Base-by-base conservation (phyloP, 208 protist genomes). In the Tetramitus jugosus region DNA sequence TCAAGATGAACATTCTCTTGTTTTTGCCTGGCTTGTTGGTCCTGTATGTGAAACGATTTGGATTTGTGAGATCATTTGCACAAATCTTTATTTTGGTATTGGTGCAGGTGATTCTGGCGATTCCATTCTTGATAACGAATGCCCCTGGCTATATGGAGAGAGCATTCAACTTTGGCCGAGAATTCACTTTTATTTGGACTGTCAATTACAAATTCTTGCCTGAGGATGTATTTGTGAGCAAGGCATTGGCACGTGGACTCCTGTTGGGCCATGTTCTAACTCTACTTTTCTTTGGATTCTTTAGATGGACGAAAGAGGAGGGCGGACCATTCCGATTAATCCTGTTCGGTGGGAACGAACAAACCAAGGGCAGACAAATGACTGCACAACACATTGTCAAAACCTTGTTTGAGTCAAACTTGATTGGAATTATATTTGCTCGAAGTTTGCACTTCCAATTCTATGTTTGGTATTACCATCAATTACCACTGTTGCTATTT, bases 1-100 rank as follows among this genome's bases (percentile, higher is more conserved):
- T 98, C 42, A 97, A 98, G 82, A 97, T 97, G 94, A 96, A 96
- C 81, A 82, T 94, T 37, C 79, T 98, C 10, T 87, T 98, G 8
- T 95, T 92, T 81, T 85, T 89, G 0, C 95, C 95, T 8, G 92
- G 86, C 8, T 80, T 98, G 20, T 53, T 91, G 17, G 29, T 84
- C 2, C 43, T 94, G 20, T 80, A 96, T 0, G 61, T 93, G 2
- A 6, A 77, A 26, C 61, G 49, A 17, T 77, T 72, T 71, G 87
- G 86, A 29, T 29, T 82, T 26, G 35, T 74, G 33, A 90, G 86
- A 64, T 91, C 37, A 93, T 92, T 84, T 91, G 1, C 7, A 42
- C 37, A 53, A 62, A 31, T 60, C 31, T 31, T 76, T 17, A 26
- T 76, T n/a, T 31, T 76, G 56, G 3, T 60, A 43, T 26, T 40